Percentiles rank a stretch among this genome's conserved stretches.
Conservation (phyloP, 78 protist species). For the Dictyostelium capitatum region DNA sequence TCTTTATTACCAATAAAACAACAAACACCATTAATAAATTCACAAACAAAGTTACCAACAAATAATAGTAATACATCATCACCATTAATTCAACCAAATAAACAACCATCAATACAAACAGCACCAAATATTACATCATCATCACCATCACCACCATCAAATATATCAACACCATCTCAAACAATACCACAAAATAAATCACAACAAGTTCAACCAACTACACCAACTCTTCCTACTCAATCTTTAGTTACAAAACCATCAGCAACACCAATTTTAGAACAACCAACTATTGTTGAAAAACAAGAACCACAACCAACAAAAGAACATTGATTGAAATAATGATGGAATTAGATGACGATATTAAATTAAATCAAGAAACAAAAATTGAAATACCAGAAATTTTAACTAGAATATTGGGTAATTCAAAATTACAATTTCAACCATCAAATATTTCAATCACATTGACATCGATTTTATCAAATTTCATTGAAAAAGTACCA, state of each 20-base stretch:
- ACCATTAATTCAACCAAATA: background rate
- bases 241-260: too few species aligned
- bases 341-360: conserved; percentile 13
- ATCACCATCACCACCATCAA: background rate
- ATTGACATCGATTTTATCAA: conserved; percentile 10
- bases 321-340: background rate
- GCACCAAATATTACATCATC: background rate
- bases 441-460: conserved; percentile 39
- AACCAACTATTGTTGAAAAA: too few species aligned
- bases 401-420: conserved; percentile 13
- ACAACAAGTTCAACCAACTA: background rate
- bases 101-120: background rate
- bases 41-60: conserved; percentile 11
- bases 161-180: background rate
- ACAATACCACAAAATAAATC: background rate
- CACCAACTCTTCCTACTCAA: too few species aligned
- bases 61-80: background rate
- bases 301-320: conserved; percentile 11
- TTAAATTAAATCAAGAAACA: conserved; percentile 51
- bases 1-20: background rate
- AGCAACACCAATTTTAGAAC: background rate
- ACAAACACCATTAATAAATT: background rate
- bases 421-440: conserved; percentile 39
- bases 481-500: conserved; percentile 1
- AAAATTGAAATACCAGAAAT: conserved; percentile 63